These are phyloP conservation scores for Epithele typhae DNA, from an alignment of 768 basidiomycete species.

Conservation along the genomic window DNA sequence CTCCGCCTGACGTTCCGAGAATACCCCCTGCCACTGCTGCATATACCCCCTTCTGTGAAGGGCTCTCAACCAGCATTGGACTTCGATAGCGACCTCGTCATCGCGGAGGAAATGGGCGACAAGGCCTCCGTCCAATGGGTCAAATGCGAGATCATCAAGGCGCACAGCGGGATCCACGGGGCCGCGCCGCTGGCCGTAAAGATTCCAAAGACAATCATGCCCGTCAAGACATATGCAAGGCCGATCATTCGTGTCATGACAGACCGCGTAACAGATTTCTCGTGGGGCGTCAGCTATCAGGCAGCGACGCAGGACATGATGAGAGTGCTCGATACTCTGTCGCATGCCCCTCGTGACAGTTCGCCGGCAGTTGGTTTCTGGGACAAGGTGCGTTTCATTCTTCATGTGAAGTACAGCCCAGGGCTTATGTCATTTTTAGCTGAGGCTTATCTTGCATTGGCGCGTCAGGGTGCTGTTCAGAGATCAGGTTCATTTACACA, in stretches of 20 bases:
- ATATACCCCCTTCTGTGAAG: conserved; percentile 51
- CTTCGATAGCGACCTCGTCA: conserved; percentile 74
- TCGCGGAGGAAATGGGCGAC: conserved; percentile 83
- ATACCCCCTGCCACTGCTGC: conserved; percentile 83
- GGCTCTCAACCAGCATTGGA: conserved; percentile 43
- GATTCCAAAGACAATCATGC: conserved; percentile 91
- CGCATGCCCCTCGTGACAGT: conserved; percentile 71
- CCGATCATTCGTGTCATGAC: conserved; percentile 69
- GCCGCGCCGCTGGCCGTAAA: conserved; percentile 50
- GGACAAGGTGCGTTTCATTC: conserved; percentile 68
- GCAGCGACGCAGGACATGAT: conserved; percentile 86
- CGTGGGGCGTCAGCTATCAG: conserved; percentile 87
- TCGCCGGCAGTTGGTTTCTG: conserved; percentile 88
- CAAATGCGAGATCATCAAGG: conserved; percentile 58
- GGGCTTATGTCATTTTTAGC: conserved; percentile 30
- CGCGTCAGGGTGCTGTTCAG: conserved; percentile 60
- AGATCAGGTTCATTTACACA: conserved; percentile 69
- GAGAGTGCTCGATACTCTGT: conserved; percentile 75
- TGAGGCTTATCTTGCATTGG: conserved; percentile 85
- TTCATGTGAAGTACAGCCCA: background rate
- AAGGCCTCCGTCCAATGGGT: conserved; percentile 68
- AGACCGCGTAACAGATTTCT: conserved; percentile 61
- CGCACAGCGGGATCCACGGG: conserved; percentile 46
- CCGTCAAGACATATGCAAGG: conserved; percentile 87
- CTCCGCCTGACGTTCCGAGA: conserved; percentile 69